These are phyloP conservation scores for Heterococcus sp. DNA, from an alignment of 108 stramenopile genomes.

Conservation along the genomic window DNA sequence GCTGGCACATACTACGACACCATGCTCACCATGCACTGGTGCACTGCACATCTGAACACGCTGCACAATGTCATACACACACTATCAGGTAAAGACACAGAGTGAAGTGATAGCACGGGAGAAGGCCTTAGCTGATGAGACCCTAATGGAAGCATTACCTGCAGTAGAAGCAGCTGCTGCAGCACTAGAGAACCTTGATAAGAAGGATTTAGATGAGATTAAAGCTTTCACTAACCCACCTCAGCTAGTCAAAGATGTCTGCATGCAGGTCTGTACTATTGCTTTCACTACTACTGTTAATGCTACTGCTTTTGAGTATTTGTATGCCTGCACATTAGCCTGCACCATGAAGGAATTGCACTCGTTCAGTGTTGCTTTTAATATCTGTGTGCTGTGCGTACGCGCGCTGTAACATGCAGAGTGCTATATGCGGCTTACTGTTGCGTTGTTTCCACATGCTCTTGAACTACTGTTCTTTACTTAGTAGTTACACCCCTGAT, in stretches of 20 bases:
- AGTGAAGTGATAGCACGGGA: conserved; percentile 53
- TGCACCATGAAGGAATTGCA: background rate
- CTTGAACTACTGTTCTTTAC: too few relatives aligned
- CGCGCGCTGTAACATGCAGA: too few relatives aligned
- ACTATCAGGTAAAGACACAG: conserved; percentile 9
- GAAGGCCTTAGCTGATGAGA: conserved; percentile 62
- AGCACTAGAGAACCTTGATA: conserved; percentile 65
- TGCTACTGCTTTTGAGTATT: conserved; percentile 44
- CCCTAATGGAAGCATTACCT: conserved; percentile 63
- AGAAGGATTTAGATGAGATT: conserved; percentile 65
- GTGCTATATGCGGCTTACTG: too few relatives aligned
- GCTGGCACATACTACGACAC: too few relatives aligned
- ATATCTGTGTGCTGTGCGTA: background rate
- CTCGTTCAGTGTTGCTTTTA: too few relatives aligned
- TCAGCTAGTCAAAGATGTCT: conserved; percentile 46
- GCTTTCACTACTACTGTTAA: background rate
- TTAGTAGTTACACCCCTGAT: too few relatives aligned
- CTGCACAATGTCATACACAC: too few relatives aligned
- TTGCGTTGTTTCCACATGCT: too few relatives aligned
- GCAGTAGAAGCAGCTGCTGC: conserved; percentile 65
- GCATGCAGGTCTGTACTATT: conserved; percentile 31
- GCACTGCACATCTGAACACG: too few relatives aligned
- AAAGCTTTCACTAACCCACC: conserved; percentile 66
- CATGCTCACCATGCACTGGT: too few relatives aligned
- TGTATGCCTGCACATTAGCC: conserved; percentile 12